phyloP scores from a whole-genome alignment of 2,329 filamentous ascomycete genomes.

The Diaporthe capsici region DNA sequence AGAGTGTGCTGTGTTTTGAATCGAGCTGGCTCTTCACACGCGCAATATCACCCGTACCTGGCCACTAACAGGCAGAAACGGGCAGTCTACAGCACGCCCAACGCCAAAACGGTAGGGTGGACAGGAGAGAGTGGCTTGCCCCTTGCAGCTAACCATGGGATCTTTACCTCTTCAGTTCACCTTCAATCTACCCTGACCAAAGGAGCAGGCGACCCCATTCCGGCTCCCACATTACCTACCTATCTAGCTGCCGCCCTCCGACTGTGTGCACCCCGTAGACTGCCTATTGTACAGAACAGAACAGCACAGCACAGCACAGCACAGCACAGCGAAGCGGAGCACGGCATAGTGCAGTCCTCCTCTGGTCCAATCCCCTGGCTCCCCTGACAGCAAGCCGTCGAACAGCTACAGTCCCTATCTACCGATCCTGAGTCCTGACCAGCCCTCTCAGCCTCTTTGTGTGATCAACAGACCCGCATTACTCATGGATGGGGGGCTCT shows the following conservation, averaged over 20 bases:
- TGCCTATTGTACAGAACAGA: constrained; percentile 3
- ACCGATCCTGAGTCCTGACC: constrained; percentile 20
- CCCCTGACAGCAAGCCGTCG: constrained; percentile 17
- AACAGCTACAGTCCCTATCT: not conserved
- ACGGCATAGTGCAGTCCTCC: not conserved
- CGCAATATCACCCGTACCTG: constrained; percentile 2
- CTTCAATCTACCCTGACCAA: constrained; percentile 28
- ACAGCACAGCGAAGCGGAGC: not conserved
- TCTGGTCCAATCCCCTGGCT: not conserved
- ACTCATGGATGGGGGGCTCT: constrained; percentile 36
- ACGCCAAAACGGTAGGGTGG: constrained; percentile 22
- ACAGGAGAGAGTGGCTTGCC: constrained; percentile 30
- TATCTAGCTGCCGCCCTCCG: constrained; percentile 9
- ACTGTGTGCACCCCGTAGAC: not conserved
- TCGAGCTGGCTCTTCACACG: not conserved
- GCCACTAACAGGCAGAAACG: constrained; percentile 23
- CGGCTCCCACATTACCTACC: constrained; percentile 5
- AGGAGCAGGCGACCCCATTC: constrained; percentile 22
- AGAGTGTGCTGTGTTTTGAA: not conserved
- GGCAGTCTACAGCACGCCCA: not conserved
- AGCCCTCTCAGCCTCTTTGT: constrained; percentile 30
- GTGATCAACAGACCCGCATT: constrained; percentile 30
- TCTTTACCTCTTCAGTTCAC: constrained; percentile 39
- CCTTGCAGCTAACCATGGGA: constrained; percentile 27
- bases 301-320: not conserved